Conservation (phyloP, 2,329 filamentous ascomycete species). For the Phialemonium atrogriseum region DNA sequence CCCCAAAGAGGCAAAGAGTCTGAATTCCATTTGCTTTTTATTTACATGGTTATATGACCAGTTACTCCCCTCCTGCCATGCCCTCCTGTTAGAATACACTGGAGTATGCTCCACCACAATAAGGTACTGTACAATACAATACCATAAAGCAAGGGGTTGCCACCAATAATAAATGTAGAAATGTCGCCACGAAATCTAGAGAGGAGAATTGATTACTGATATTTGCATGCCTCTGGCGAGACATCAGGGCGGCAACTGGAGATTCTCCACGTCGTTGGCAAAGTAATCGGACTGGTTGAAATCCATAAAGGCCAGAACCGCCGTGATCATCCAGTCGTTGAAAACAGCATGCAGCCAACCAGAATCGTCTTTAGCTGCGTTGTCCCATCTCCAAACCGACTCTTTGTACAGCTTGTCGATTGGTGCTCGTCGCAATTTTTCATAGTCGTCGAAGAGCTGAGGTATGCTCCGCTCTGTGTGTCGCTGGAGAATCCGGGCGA, state of each 20-base stretch:
- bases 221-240: no score
- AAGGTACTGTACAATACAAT: no score
- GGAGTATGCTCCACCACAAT: no score
- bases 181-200: no score
- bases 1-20: no score
- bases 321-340: not conserved
- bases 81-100: no score
- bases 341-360: not conserved
- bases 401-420: not conserved
- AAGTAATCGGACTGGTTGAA: not conserved
- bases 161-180: no score
- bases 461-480: slow-evolving; percentile 20
- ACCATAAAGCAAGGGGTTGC: no score
- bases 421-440: slow-evolving; percentile 20
- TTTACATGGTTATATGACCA: no score
- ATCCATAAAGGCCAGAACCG: not conserved
- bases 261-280: not conserved
- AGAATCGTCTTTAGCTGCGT: not conserved
- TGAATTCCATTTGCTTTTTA: no score
- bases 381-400: not conserved
- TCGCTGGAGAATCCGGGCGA: slow-evolving; percentile 23
- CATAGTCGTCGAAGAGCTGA: slow-evolving; percentile 38
- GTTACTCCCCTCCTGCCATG: no score
- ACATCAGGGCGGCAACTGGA: slow-evolving; percentile 1
- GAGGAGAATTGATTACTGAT: no score